A percentile compares a stretch with the other conserved stretches of the same genome.
Conservation (phyloP, 1,284 basidiomycete species). For the Cutaneotrichosporon mucoides region DNA sequence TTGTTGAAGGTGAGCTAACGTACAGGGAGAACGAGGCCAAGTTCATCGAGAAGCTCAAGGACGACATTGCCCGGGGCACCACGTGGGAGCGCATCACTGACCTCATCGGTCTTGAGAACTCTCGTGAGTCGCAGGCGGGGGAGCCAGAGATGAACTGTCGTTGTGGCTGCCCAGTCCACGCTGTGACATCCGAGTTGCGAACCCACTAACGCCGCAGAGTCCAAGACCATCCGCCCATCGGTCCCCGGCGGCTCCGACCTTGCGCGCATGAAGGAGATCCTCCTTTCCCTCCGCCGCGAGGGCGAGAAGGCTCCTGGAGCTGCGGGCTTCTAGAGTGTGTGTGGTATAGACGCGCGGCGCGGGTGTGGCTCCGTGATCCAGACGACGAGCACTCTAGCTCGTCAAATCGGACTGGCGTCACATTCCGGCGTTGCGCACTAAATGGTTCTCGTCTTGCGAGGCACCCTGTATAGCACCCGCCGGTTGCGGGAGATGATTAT, state of each 20-base stretch:
- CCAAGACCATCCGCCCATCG: slow-evolving; percentile 86
- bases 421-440: too few relatives aligned
- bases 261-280: slow-evolving; percentile 82
- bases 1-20: too few relatives aligned
- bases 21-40: slow-evolving; percentile 79
- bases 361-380: too few relatives aligned
- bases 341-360: neutral
- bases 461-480: slow-evolving; percentile 5
- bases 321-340: slow-evolving; percentile 66
- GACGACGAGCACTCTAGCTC: too few relatives aligned
- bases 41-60: slow-evolving; percentile 68
- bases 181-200: too few relatives aligned
- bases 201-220: slow-evolving; percentile 52
- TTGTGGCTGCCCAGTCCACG: too few relatives aligned
- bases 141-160: too few relatives aligned
- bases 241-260: slow-evolving; percentile 87
- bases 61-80: slow-evolving; percentile 80
- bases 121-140: slow-evolving; percentile 59
- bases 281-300: slow-evolving; percentile 78
- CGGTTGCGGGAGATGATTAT: slow-evolving; percentile 3
- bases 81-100: slow-evolving; percentile 94
- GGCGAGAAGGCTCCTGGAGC: slow-evolving; percentile 87
- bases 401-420: too few relatives aligned
- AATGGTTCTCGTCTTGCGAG: neutral
- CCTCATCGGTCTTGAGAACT: slow-evolving; percentile 85